Percentiles rank a stretch among this genome's conserved stretches.
Conservation (phyloP, 129 eudicot genomes). For the Solidago caesia region DNA sequence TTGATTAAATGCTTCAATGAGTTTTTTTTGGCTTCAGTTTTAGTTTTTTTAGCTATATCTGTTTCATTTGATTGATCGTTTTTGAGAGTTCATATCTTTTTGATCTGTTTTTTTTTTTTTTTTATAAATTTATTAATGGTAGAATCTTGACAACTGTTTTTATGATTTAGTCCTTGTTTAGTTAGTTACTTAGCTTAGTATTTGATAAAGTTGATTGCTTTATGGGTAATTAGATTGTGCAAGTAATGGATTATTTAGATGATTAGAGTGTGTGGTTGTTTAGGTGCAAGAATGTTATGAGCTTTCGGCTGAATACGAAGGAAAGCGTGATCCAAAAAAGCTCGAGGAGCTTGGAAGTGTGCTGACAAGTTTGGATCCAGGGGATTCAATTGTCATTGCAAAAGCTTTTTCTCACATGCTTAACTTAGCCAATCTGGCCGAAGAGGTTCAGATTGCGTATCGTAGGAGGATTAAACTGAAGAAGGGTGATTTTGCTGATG, state of each 20-base stretch:
- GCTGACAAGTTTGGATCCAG: slow-evolving; percentile 89
- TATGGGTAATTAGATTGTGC: slow-evolving; percentile 1
- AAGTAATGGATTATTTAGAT: not conserved
- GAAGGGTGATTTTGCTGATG: slow-evolving; percentile 86
- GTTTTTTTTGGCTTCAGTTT: not conserved
- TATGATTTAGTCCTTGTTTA: not conserved
- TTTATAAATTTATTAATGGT: not conserved
- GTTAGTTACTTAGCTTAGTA: not conserved
- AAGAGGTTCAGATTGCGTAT: slow-evolving; percentile 95
- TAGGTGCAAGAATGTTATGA: slow-evolving; percentile 99
- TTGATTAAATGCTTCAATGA: slow-evolving; percentile 7
- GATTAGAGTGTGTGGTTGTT: slow-evolving; percentile 16
- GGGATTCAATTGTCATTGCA: slow-evolving; percentile 91
- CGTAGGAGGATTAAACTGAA: slow-evolving; percentile 77
- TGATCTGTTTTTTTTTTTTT: not conserved
- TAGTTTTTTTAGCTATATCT: not conserved
- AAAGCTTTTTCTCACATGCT: slow-evolving; percentile 98
- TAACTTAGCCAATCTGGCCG: slow-evolving; percentile 93
- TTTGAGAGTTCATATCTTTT: not conserved
- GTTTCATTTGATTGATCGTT: not conserved
- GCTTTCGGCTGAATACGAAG: slow-evolving; percentile 94
- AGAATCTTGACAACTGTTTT: not conserved
- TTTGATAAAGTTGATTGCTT: not conserved
- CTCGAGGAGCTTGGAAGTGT: slow-evolving; percentile 90
- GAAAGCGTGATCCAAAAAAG: slow-evolving; percentile 68